Evolutionary conservation across 495 filamentous ascomycete species (phyloP), one percentile per base, ranked within the genome.

Genomic region (Aspergillus sclerotiicarbonarius): DNA sequence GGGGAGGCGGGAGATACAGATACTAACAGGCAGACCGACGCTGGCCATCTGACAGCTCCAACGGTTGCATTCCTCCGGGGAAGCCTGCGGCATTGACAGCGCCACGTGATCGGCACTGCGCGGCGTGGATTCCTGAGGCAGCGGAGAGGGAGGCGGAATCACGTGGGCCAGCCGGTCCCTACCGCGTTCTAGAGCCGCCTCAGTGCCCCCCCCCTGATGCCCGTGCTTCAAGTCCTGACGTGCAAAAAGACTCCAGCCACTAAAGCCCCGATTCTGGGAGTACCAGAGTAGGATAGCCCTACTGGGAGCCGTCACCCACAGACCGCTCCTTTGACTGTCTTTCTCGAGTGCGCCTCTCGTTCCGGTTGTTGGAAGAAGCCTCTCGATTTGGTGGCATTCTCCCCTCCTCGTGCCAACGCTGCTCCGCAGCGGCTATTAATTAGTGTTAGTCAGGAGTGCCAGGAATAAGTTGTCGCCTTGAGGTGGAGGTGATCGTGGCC

Each of bases 341-440:
- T 49, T 20, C 8, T 30, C 21, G 4, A 8, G 3, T 29, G 19
- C 29, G 9, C 20, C 30, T 15, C 46, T 9, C 7, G 25, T 15
- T 30, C 21, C 46, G 37, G 5, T 12, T 41, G 5, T 13, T 41
- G 37, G 57, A 51, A 51, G 44, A 53, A 53, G 54, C 32, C 51
- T 33, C 44, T 47, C 3, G 30, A 56, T 58, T 57, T 59, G 47
- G 51, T 30, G 25, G 20, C 46, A 15, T 30, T 13, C 20, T 3
- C 21, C 21, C 21, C 39, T 46, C 32, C 57, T 60, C 39, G 49
- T 57, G 57, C 56, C 47, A 63, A 43, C 56, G 58, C 53, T 59
- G 25, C 66, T 63, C 61, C 64, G 66, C 66, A 60, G 62, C 66
- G 63, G 57, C 51, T 64, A 64, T 56, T 53, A 51, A 55, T 56